These are phyloP conservation scores for Stevia rebaudiana DNA, from an alignment of 140 eudicot genomes.

Conservation along the genomic window DNA sequence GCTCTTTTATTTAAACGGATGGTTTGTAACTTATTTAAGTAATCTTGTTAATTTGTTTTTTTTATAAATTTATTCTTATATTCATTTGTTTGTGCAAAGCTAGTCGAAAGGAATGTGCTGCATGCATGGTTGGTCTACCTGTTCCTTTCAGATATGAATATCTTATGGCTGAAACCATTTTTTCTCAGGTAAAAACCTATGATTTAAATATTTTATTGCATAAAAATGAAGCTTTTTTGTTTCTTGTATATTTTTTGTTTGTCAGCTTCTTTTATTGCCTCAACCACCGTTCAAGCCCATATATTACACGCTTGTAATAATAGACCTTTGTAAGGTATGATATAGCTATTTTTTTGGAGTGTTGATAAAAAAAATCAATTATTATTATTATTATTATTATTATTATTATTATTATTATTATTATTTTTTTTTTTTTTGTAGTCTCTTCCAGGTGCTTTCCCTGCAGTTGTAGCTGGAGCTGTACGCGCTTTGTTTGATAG, in stretches of 20 bases:
- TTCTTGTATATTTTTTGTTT: too few species aligned
- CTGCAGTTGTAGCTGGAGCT: conserved; percentile 98
- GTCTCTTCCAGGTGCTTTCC: conserved; percentile 99
- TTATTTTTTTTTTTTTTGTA: conserved; percentile 16
- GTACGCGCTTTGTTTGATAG: conserved; percentile 96
- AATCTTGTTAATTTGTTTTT: background rate
- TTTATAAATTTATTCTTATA: conserved; percentile 19
- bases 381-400: background rate
- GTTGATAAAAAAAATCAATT: conserved; percentile 4
- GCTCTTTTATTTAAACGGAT: conserved; percentile 78
- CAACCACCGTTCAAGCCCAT: conserved; percentile 90
- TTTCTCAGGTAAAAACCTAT: conserved; percentile 68
- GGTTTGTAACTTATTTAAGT: conserved; percentile 47
- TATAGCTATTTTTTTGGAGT: background rate
- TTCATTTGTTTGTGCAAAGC: conserved; percentile 72
- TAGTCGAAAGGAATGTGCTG: conserved; percentile 99
- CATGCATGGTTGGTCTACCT: conserved; percentile 95
- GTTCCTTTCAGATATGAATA: conserved; percentile 90
- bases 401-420: background rate
- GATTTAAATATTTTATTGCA: conserved; percentile 7
- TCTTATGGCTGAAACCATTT: conserved; percentile 97
- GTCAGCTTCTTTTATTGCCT: conserved; percentile 92
- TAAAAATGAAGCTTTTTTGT: background rate
- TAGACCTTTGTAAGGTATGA: conserved; percentile 95
- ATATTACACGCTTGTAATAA: conserved; percentile 88